Base-by-base conservation (phyloP, 2,329 filamentous ascomycete genomes). In the Alternaria triticina region DNA sequence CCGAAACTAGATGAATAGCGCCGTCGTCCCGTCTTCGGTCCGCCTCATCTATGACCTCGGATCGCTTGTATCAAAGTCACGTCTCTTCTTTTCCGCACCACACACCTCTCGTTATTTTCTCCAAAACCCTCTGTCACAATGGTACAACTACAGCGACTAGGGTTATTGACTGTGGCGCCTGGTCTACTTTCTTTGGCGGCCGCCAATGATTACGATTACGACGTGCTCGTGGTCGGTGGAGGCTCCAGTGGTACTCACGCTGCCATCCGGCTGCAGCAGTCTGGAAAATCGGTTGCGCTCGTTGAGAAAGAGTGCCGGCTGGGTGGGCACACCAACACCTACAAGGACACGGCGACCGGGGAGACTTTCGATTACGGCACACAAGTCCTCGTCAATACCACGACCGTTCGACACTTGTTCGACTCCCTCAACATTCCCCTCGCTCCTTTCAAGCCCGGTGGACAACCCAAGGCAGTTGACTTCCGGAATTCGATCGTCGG, bases 181-280 rank as follows among this genome's bases (percentile, higher is more conserved):
- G 52, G 52, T 33, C 43, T 55, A 23, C 33, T 55, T 44, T 36
- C 22, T 6, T 23, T 45, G 43, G 52, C 52, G 45, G n/a, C 52
- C 25, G 20, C 52, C 52, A 45, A 44, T 45, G 52, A 55, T 15
- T 40, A 40, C 52, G 52, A 55, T 36, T 40, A 40, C 52, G 52
- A 55, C 44, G 52, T 55, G 33, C 43, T 55, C 36, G 33, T 55
- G 27, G 52, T 55, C 22, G 52, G 52, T 28, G 52, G 52, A 36
- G 52, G 52, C 12, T 55, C 52, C 52, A 40, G 52, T 25, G 52
- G 52, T 25, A 55, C 52, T 36, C 44, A 55, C 36, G 52, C 52
- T 20, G 43, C 52, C 22, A 45, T 55, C 52, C 52, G 13, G 36
- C 27, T 55, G 23, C 33, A 36, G 27, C 33, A 36, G 22, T 40